phyloP scores from a whole-genome alignment of 495 filamentous ascomycete species.

The Podospora fimiseda region DNA sequence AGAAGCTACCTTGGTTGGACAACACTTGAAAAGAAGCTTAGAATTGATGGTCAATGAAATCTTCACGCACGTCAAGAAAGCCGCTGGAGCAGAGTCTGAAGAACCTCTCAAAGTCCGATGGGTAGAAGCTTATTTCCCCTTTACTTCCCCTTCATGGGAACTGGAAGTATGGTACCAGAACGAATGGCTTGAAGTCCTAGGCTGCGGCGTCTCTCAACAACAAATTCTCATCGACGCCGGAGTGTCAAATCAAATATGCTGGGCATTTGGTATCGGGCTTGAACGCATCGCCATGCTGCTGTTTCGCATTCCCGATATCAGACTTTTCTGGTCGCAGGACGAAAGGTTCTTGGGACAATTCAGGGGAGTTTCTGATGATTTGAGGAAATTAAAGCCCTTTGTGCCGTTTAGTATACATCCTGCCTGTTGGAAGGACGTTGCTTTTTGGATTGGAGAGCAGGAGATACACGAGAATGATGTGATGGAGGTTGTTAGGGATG shows the following conservation, averaged over 20 bases:
- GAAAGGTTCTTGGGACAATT: slow-evolving; percentile 80
- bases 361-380: slow-evolving; percentile 43
- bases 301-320: slow-evolving; percentile 91
- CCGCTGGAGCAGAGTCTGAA: slow-evolving; percentile 43
- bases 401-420: slow-evolving; percentile 85
- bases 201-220: slow-evolving; percentile 87
- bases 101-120: slow-evolving; percentile 79
- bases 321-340: slow-evolving; percentile 93
- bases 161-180: slow-evolving; percentile 92
- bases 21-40: slow-evolving; percentile 83
- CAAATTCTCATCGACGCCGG: slow-evolving; percentile 69
- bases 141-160: slow-evolving; percentile 92
- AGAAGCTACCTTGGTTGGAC: slow-evolving; percentile 76
- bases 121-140: slow-evolving; percentile 96
- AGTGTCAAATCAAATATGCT: slow-evolving; percentile 70
- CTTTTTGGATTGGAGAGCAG: slow-evolving; percentile 70
- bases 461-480: slow-evolving; percentile 91
- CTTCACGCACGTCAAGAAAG: slow-evolving; percentile 70
- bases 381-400: slow-evolving; percentile 56
- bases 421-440: slow-evolving; percentile 79
- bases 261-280: slow-evolving; percentile 92
- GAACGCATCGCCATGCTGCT: slow-evolving; percentile 95
- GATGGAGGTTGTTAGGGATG: slow-evolving; percentile 83
- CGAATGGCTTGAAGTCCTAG: slow-evolving; percentile 90
- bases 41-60: slow-evolving; percentile 86